Evolutionary conservation across 1,284 basidiomycete species (phyloP).

Genomic region (Microbotryum intermedium): DNA sequence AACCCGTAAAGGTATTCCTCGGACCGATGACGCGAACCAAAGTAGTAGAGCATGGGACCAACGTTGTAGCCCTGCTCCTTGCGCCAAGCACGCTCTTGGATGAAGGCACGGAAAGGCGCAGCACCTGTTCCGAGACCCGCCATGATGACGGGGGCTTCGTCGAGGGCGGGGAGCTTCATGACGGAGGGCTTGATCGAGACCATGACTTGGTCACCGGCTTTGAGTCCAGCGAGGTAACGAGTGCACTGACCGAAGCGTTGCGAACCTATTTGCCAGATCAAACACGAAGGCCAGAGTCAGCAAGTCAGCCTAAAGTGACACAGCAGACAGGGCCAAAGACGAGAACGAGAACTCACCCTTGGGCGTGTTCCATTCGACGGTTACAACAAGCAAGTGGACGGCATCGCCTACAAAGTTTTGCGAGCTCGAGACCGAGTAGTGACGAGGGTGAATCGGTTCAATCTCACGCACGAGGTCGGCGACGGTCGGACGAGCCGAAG

Average conservation of each 20-base stretch:
- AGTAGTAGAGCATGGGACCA: slow-evolving; percentile 94
- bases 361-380: slow-evolving; percentile 86
- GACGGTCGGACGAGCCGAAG: slow-evolving; percentile 59
- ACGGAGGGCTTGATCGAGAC: slow-evolving; percentile 98
- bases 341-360: slow-evolving; percentile 51
- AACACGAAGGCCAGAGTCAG: slow-evolving; percentile 13
- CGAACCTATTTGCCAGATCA: slow-evolving; percentile 47
- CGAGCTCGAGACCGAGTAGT: slow-evolving; percentile 94
- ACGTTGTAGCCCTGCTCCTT: slow-evolving; percentile 64
- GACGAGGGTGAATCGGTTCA: slow-evolving; percentile 70
- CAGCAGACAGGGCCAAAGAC: background rate
- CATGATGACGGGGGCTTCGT: slow-evolving; percentile 91
- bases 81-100: slow-evolving; percentile 86
- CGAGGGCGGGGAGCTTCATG: slow-evolving; percentile 90
- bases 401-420: slow-evolving; percentile 90
- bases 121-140: slow-evolving; percentile 96
- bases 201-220: slow-evolving; percentile 83
- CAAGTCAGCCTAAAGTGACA: background rate
- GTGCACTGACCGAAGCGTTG: slow-evolving; percentile 91
- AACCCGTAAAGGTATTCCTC: slow-evolving; percentile 89
- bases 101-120: slow-evolving; percentile 96
- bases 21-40: slow-evolving; percentile 88
- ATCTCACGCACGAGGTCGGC: slow-evolving; percentile 64
- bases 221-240: slow-evolving; percentile 76
- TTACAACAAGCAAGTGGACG: slow-evolving; percentile 89